phyloP scores from a whole-genome alignment of 2,329 filamentous ascomycete species.

The Stromatinia cepivora region DNA sequence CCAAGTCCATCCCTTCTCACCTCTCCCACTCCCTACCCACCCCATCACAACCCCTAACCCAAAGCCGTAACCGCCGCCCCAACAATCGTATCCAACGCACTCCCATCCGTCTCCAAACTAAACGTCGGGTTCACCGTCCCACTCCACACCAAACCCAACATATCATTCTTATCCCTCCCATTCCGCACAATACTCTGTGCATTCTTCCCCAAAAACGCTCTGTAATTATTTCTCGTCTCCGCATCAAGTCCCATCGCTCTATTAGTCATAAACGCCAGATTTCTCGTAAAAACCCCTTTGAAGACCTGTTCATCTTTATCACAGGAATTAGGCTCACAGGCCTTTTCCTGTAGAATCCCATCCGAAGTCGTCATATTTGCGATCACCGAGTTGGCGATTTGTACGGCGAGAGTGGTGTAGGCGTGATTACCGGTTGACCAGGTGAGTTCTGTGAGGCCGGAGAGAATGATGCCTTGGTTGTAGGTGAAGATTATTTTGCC shows the following conservation, averaged over 20 bases:
- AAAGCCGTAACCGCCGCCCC: conserved; percentile 7
- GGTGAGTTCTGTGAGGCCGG: conserved; percentile 57
- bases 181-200: conserved; percentile 1
- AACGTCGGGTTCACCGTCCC: neutral
- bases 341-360: conserved; percentile 52
- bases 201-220: conserved; percentile 11
- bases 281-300: conserved; percentile 70
- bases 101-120: conserved; percentile 19
- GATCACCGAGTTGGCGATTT: conserved; percentile 57
- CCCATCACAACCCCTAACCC: neutral
- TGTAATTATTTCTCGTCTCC: neutral
- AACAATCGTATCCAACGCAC: conserved; percentile 23
- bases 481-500: conserved; percentile 50
- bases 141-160: conserved; percentile 24
- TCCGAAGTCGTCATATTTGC: conserved; percentile 46
- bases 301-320: conserved; percentile 59
- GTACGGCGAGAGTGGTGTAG: conserved; percentile 50
- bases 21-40: neutral
- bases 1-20: neutral
- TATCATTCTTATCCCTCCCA: neutral
- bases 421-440: conserved; percentile 48
- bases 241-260: conserved; percentile 23
- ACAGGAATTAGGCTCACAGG: conserved; percentile 51
- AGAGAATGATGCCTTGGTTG: conserved; percentile 62
- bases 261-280: conserved; percentile 58